phyloP scores from a whole-genome alignment of 2,329 filamentous ascomycete species.

The Diaporthe ilicicola region DNA sequence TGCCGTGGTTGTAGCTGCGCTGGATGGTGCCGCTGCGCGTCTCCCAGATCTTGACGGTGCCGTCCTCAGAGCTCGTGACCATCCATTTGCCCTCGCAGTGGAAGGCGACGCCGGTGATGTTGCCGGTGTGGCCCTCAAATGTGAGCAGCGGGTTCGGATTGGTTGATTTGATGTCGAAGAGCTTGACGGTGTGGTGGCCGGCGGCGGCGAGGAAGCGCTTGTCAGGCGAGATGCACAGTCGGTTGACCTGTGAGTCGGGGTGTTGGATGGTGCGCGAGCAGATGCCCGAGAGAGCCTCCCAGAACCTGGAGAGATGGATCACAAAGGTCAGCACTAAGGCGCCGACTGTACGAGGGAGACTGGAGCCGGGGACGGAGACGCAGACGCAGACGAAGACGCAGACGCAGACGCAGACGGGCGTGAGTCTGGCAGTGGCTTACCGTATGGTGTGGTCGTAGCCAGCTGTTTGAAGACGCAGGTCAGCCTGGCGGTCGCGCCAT shows the following conservation, averaged over 20 bases:
- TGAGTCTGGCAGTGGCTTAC: constrained; percentile 44
- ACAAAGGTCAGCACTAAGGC: constrained; percentile 32
- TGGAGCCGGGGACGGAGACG: background rate
- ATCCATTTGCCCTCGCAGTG: constrained; percentile 99
- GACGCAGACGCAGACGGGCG: constrained; percentile 32
- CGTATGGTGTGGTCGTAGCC: constrained; percentile 72
- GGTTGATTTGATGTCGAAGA: constrained; percentile 98
- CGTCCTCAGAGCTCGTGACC: constrained; percentile 97
- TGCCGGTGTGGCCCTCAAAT: constrained; percentile 95
- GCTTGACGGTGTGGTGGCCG: constrained; percentile 85
- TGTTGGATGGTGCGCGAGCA: constrained; percentile 98
- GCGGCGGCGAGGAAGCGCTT: constrained; percentile 94
- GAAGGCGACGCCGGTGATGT: constrained; percentile 96
- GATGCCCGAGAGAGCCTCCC: constrained; percentile 97
- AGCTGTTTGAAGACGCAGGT: constrained; percentile 47
- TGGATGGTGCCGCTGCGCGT: constrained; percentile 86
- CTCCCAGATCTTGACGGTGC: constrained; percentile 97
- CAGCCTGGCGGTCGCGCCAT: constrained; percentile 30
- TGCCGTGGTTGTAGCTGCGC: constrained; percentile 90
- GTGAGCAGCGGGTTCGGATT: constrained; percentile 92
- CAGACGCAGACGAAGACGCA: too few relatives aligned
- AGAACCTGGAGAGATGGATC: constrained; percentile 72
- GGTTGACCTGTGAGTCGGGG: constrained; percentile 97
- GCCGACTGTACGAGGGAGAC: background rate
- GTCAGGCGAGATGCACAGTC: constrained; percentile 96